Conservation (phyloP, 2,329 filamentous ascomycete genomes). For the Blastomyces percursus region DNA sequence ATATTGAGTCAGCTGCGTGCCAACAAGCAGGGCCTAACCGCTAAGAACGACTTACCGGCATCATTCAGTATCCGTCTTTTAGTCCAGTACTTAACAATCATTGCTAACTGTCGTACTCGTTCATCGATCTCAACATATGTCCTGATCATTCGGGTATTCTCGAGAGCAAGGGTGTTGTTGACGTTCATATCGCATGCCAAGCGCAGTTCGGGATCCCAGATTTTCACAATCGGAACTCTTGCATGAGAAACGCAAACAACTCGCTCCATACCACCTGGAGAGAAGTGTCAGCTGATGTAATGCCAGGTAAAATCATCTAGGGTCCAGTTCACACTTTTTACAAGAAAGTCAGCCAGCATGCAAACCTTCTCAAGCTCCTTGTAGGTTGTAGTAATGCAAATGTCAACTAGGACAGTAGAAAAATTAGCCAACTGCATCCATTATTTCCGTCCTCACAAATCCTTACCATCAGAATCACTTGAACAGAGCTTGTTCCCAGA, state of each 20-base stretch:
- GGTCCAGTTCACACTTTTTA: constrained; percentile 55
- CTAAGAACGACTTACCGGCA: constrained; percentile 56
- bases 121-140: constrained; percentile 92
- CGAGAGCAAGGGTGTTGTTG: constrained; percentile 87
- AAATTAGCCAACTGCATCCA: constrained; percentile 2
- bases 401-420: constrained; percentile 57
- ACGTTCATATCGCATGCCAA: constrained; percentile 97
- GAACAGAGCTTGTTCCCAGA: constrained; percentile 92
- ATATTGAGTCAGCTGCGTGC: constrained; percentile 16
- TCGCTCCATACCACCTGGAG: constrained; percentile 82
- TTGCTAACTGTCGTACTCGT: constrained; percentile 79
- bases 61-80: constrained; percentile 87
- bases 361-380: constrained; percentile 83
- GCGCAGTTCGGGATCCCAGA: constrained; percentile 88
- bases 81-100: constrained; percentile 98
- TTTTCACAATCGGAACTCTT: constrained; percentile 96
- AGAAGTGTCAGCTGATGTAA: constrained; percentile 8
- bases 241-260: constrained; percentile 90
- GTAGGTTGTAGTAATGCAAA: constrained; percentile 89
- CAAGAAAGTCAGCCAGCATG: constrained; percentile 74
- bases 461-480: constrained; percentile 84
- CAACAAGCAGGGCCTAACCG: neutral
- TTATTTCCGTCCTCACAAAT: constrained; percentile 9
- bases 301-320: neutral
- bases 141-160: constrained; percentile 96